Base-by-base conservation (phyloP, 768 basidiomycete species). In the Amanita inopinata region DNA sequence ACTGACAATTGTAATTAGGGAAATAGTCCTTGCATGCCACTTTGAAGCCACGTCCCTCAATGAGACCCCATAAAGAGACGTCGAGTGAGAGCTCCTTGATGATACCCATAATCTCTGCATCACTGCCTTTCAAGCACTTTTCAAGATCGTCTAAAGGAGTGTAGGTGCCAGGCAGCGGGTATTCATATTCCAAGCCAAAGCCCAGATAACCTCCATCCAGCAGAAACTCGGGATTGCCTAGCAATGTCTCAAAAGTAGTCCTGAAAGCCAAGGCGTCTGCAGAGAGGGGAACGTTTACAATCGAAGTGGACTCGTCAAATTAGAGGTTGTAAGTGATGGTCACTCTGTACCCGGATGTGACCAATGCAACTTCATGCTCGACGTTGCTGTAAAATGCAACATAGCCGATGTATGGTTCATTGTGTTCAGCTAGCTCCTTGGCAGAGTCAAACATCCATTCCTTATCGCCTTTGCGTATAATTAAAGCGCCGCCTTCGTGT, bases 301-400 rank as follows among this genome's bases (percentile, higher is more conserved):
- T 6, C 24, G 18, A 14, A 6, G 23, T 3, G 1, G 32, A 34
- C 3, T 49, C 47, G 15, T 41, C 51, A 30, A 59, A 57, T 45
- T 61, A 66, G 25, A 68, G 62, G 48, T 67, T 67, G 51, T 65
- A 71, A 0, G 66, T 70, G 31, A 70, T 47, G 0, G 67, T 67
- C 3, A 71, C 57, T 1, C 66, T 59, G 49, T 65, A 49, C 0
- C 69, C 68, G 0, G 62, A 56, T 0, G 43, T 50, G 5, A 71
- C 63, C 6, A 51, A 49, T 1, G 49, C 15, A 19, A 69, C 65
- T 49, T 67, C 64, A 31, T 69, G 65, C 37, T 66, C 64, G 35
- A 70, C 57, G 43, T 68, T 64, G 49, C 61, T 61, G 40, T 52
- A 62, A 44, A 63, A 63, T 7, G 59, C 63, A 33, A 61, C 56